Percentiles rank a stretch among this genome's conserved stretches.
Evolutionary conservation across 2,329 filamentous ascomycete genomes (phyloP).

Genomic region (Aspergillus sp.): DNA sequence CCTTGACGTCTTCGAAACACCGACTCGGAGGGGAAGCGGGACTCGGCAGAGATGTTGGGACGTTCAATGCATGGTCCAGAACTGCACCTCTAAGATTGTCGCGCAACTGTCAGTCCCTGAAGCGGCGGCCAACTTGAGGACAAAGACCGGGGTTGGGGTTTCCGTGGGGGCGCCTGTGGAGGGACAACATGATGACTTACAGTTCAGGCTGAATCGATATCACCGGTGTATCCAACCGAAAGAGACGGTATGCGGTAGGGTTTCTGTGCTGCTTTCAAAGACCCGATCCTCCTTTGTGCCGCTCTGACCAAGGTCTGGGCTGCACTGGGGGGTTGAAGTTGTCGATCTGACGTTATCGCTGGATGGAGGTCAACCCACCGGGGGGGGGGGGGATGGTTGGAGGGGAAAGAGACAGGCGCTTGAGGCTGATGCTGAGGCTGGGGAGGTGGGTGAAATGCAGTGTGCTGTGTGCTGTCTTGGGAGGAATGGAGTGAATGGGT

Average conservation of each 20-base stretch:
- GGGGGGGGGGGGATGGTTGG: not conserved
- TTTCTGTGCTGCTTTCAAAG: not conserved
- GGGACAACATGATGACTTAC: not conserved
- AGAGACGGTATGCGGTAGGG: not conserved
- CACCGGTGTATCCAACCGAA: not conserved
- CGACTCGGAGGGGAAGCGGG: not conserved
- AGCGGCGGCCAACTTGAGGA: not conserved
- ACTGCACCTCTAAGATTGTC: not conserved
- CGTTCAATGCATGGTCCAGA: conserved; percentile 14
- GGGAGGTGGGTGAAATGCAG: too few species aligned
- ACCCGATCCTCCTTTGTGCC: conserved; percentile 8
- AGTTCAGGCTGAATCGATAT: conserved; percentile 1
- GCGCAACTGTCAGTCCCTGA: not conserved
- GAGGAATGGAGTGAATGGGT: too few species aligned
- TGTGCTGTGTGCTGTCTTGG: too few species aligned
- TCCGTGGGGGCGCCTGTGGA: conserved; percentile 2
- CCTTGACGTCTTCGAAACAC: not conserved
- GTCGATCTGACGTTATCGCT: conserved; percentile 12
- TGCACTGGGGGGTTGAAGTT: conserved; percentile 9
- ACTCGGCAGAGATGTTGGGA: not conserved
- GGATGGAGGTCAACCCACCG: conserved; percentile 6
- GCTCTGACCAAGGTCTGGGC: conserved; percentile 13
- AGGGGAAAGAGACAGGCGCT: not conserved
- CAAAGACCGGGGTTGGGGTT: not conserved
- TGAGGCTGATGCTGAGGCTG: not conserved